Evolutionary conservation across 1,139 yeast species (phyloP), one percentile per base, ranked within the genome.

Genomic region (Zhuliangozyma blackwelliae): DNA sequence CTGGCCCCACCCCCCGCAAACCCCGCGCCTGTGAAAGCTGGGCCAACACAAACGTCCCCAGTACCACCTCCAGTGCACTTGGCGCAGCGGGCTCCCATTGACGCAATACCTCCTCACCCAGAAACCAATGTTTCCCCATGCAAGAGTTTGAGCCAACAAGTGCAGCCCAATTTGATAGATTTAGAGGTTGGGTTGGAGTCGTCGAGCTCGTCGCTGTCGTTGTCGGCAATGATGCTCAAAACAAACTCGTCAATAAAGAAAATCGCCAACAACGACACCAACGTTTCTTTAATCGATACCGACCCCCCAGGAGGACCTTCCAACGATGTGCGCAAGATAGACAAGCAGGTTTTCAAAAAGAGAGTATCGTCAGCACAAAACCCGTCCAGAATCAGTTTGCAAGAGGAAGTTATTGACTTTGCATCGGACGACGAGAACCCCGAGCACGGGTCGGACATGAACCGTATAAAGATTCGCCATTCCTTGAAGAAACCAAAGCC

Each of bases 361-460:
- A 47, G 63, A 38, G 49, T 59, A 2, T 49, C 66, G 0, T 57
- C 64, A 2, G 48, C 52, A 11, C 67, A 59, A 29, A 57, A 55
- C 25, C 70, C 68, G 2, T 48, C 63, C 2, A 60, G 54, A 34
- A 49, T 68, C 33, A 60, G 54, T 32, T 61, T 69, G 29, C 65
- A 65, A 45, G 75, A 71, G 47, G 73, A 71, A 43, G 71, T 69
- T 7, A 63, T 71, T 33, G 75, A 71, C 44, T 71, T 68, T 58
- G 75, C 71, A 1, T 66, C 73, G 5, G 76, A 71, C 46, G 75
- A 71, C 45, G 76, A 71, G 41, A 63, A 63, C 39, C 68, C 70
- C 2, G 65, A 56, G 6, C 57, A 64, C 40, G 58, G 58, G 13
- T 63, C 71, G 1, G 51, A 54, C 29, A 65, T 71, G 75, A 70